Base-by-base conservation (phyloP, 345 rosid genomes). In the Lepidium africanum region DNA sequence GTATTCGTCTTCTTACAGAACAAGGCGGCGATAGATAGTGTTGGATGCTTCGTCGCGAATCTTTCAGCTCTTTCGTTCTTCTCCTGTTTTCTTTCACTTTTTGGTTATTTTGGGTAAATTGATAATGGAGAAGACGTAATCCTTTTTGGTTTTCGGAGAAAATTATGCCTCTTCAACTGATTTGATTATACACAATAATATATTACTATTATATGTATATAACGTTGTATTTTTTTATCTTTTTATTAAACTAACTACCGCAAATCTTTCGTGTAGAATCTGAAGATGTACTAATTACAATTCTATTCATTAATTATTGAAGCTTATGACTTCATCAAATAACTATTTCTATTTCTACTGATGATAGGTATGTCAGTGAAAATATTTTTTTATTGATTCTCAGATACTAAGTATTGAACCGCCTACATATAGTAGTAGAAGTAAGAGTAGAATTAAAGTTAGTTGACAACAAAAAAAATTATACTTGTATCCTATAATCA, bases 1-100 rank as follows among this genome's bases (percentile, higher is more conserved):
- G 10, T n/a, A 14, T 40, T 41, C 61, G 35, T 25, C 11, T 52
- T 6, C 77, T 74, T 74, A 74, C 77, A 66, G 16, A 66, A 65
- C 41, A 50, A 4, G 65, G 9, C 51, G 65, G 71, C 37, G 65
- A 56, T 56, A 56, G 59, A 56, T 57, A 56, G 45, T 65, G 59
- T 47, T 19, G 46, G 40, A 23, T 65, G 66, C 71, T 48, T 73
- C 67, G 47, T 65, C 62, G 62, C 62, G 61, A 51, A 59, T 59
- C 49, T 21, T 59, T 71, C 32, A 10, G 41, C 35, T 61, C 30
- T 57, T n/a, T n/a, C n/a, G n/a, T n/a, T 10, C 2, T 5, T 3
- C 3, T 10, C 11, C 7, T 1, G 23, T 6, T 53, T n/a, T 64
- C 2, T 21, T 2, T 37, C 2, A 17, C 6, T 41, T 37, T 65